These are phyloP conservation scores for Yamadazyma kanchanaburiensis DNA, from an alignment of 1,139 yeast genomes.

Conservation along the genomic window DNA sequence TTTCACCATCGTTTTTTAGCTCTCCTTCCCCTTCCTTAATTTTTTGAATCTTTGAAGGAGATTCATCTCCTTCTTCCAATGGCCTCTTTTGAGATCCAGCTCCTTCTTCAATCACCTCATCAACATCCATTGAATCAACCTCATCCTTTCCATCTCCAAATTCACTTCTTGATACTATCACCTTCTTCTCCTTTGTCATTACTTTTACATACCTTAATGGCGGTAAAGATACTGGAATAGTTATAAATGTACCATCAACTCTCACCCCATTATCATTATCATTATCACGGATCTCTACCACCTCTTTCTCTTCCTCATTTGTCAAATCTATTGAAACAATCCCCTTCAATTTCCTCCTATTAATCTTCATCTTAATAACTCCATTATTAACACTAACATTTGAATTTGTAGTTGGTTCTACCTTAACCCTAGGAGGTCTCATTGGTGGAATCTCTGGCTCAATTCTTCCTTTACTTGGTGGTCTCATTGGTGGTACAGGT, in stretches of 20 bases:
- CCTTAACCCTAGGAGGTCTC: background rate
- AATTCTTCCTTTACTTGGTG: constrained; percentile 3
- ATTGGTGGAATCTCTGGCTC: constrained; percentile 1
- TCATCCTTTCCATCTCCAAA: constrained; percentile 2
- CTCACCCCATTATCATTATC: constrained; percentile 11
- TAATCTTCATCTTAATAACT: constrained; percentile 7
- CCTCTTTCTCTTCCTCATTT: constrained; percentile 1
- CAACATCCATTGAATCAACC: background rate
- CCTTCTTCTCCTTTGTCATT: constrained; percentile 19
- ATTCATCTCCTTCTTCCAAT: background rate
- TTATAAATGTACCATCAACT: constrained; percentile 11
- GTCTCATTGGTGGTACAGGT: constrained; percentile 4
- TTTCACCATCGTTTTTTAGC: background rate
- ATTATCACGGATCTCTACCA: background rate
- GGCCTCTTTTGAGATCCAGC: too few relatives aligned
- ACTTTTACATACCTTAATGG: constrained; percentile 26
- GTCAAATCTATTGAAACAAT: constrained; percentile 1
- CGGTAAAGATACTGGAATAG: constrained; percentile 5
- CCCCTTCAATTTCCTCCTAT: constrained; percentile 2
- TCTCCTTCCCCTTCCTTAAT: background rate
- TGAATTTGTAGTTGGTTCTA: background rate
- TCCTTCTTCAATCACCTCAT: background rate
- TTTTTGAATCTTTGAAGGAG: background rate
- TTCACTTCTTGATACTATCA: constrained; percentile 6
- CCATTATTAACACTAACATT: constrained; percentile 1